A percentile compares a stretch with the other conserved stretches of the same genome.
Conservation (phyloP, 208 protist genomes). For the Novymonas esmeraldas region DNA sequence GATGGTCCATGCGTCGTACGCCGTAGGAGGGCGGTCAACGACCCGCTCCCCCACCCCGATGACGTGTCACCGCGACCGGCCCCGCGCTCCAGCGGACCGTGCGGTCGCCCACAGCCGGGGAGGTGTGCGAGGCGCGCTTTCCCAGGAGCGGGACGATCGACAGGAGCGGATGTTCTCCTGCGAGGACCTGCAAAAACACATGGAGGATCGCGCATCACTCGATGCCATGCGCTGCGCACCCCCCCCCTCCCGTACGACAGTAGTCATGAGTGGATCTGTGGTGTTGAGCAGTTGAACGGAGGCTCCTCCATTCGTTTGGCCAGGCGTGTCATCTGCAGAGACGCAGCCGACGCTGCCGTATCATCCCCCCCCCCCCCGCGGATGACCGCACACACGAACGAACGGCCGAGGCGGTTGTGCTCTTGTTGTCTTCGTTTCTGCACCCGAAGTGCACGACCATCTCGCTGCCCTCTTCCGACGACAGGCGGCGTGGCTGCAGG, state of each 20-base stretch:
- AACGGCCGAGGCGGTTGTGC: slow-evolving; percentile 8
- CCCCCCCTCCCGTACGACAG: slow-evolving; percentile 11
- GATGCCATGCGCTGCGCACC: slow-evolving; percentile 28
- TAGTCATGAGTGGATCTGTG: slow-evolving; percentile 1
- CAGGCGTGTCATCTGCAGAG: not conserved
- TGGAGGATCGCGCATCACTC: slow-evolving; percentile 19
- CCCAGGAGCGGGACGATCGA: slow-evolving; percentile 14
- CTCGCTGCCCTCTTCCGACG: not conserved
- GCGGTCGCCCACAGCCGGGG: slow-evolving; percentile 1
- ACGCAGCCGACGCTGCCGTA: not conserved
- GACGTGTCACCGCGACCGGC: slow-evolving; percentile 9
- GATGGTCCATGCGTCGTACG: slow-evolving; percentile 10
- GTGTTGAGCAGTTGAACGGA: slow-evolving; percentile 18
- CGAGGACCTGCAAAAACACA: slow-evolving; percentile 1
- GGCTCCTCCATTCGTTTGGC: not conserved
- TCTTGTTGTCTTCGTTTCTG: slow-evolving; percentile 16
- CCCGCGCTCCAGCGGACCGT: slow-evolving; percentile 19
- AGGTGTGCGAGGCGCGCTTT: slow-evolving; percentile 17
- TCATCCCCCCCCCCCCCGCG: not conserved
- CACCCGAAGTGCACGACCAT: slow-evolving; percentile 18
- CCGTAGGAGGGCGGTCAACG: slow-evolving; percentile 19
- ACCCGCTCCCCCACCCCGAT: slow-evolving; percentile 14
- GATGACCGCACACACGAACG: slow-evolving; percentile 12
- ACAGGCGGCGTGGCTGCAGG: not conserved
- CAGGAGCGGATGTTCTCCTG: not conserved